These are phyloP conservation scores for Fusarium sp. DNA, from an alignment of 2,329 filamentous ascomycete species.

Conservation along the genomic window DNA sequence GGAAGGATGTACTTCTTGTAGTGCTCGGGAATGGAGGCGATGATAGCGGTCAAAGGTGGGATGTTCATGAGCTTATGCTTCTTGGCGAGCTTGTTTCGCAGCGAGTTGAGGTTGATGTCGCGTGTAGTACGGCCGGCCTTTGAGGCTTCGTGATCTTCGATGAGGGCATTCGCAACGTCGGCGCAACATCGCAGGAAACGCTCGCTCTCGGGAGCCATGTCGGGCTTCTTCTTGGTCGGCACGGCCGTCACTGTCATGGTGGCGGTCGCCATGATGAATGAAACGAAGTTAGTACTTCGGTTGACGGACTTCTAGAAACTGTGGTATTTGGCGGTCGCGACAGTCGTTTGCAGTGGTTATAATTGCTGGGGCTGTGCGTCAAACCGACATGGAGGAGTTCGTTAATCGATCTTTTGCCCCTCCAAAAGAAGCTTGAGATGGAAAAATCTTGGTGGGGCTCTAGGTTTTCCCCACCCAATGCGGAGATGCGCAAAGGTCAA, in stretches of 20 bases:
- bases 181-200: slow-evolving; percentile 93
- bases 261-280: slow-evolving; percentile 54
- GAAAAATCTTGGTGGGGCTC: slow-evolving; percentile 41
- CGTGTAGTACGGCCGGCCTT: slow-evolving; percentile 79
- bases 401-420: slow-evolving; percentile 40
- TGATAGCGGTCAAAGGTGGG: slow-evolving; percentile 94
- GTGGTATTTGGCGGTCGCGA: background rate
- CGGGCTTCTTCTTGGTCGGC: slow-evolving; percentile 77
- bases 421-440: slow-evolving; percentile 39
- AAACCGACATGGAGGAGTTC: slow-evolving; percentile 2
- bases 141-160: slow-evolving; percentile 90
- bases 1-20: slow-evolving; percentile 99
- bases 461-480: slow-evolving; percentile 33
- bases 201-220: slow-evolving; percentile 91
- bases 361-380: background rate
- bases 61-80: slow-evolving; percentile 91
- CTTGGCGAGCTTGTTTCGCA: slow-evolving; percentile 88
- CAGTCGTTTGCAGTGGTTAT: background rate
- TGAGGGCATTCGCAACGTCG: slow-evolving; percentile 92
- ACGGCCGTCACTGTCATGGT: slow-evolving; percentile 74
- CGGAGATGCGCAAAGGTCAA: slow-evolving; percentile 34
- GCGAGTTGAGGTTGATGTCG: slow-evolving; percentile 91
- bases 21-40: slow-evolving; percentile 97
- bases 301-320: background rate
- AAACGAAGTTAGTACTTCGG: background rate